Percentiles rank a stretch among this genome's conserved stretches.
These are phyloP conservation scores for Gryganskiella cystojenkinii DNA, from an alignment of 192 early-diverging fungal genomes.

Conservation along the genomic window DNA sequence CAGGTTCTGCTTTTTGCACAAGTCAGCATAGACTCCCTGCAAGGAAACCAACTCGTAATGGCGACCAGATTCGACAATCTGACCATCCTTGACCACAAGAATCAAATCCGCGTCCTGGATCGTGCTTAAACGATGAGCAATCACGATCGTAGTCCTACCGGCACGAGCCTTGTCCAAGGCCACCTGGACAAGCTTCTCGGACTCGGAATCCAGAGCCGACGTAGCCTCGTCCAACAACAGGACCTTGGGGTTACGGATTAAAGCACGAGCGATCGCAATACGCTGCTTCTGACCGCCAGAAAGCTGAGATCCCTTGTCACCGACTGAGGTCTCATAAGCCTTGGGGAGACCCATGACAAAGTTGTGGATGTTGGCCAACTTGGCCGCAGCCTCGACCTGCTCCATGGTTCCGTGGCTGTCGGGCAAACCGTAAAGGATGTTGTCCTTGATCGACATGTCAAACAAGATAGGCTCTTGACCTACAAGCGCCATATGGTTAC, in stretches of 20 bases:
- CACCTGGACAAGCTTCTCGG: conserved; percentile 76
- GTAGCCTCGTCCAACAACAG: conserved; percentile 90
- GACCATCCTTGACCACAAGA: conserved; percentile 81
- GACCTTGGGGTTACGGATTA: conserved; percentile 88
- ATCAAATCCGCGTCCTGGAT: conserved; percentile 82
- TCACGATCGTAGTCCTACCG: conserved; percentile 78
- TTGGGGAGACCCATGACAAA: conserved; percentile 65
- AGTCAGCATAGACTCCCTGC: conserved; percentile 71
- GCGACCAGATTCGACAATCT: conserved; percentile 78
- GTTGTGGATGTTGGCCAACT: conserved; percentile 68
- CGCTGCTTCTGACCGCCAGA: conserved; percentile 84
- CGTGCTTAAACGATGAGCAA: conserved; percentile 80
- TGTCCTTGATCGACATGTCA: conserved; percentile 87
- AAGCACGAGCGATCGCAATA: conserved; percentile 90
- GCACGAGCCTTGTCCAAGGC: conserved; percentile 75
- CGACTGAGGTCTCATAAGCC: conserved; percentile 74
- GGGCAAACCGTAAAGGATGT: conserved; percentile 82
- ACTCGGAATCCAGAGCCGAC: conserved; percentile 75
- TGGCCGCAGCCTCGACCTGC: conserved; percentile 70
- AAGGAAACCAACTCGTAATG: conserved; percentile 79
- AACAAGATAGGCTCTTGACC: conserved; percentile 94
- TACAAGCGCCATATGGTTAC: conserved; percentile 85
- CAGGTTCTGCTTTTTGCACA: conserved; percentile 77
- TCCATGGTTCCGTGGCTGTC: conserved; percentile 54
- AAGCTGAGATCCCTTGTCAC: conserved; percentile 72